A percentile compares a stretch with the other conserved stretches of the same genome.
Evolutionary conservation across 2,329 filamentous ascomycete species (phyloP).

Genomic region (Botrytis cinerea): DNA sequence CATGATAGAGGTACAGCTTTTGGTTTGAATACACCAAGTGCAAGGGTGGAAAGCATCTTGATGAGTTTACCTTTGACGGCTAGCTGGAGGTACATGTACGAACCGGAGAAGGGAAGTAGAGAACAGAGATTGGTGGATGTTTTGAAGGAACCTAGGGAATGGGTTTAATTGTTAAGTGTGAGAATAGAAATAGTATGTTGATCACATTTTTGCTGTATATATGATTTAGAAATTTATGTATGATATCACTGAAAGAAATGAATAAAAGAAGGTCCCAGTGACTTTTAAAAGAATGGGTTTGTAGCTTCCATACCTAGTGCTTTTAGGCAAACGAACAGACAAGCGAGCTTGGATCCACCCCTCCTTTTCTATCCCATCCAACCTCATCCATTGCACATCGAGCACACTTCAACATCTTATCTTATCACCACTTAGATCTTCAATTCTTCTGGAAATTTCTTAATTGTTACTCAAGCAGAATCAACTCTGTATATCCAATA

Average conservation of each 20-base stretch:
- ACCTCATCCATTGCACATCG: neutral
- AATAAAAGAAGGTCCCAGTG: neutral
- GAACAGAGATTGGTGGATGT: constrained; percentile 82
- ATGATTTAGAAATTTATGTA: constrained; percentile 21
- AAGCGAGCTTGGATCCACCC: constrained; percentile 13
- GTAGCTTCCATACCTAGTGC: neutral
- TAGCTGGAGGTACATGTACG: constrained; percentile 94
- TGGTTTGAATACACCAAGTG: constrained; percentile 87
- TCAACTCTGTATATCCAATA: neutral
- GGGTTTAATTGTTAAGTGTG: constrained; percentile 53
- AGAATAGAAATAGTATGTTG: constrained; percentile 2
- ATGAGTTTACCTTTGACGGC: constrained; percentile 96
- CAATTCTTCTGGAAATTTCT: neutral
- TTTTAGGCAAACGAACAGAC: neutral
- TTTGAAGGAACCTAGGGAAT: constrained; percentile 64
- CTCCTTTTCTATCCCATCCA: neutral
- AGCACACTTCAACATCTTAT: neutral
- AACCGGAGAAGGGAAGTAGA: constrained; percentile 70
- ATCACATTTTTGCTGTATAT: constrained; percentile 6
- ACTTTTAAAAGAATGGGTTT: neutral
- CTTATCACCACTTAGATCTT: neutral
- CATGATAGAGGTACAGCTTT: constrained; percentile 95
- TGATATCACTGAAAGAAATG: neutral
- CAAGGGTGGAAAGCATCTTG: constrained; percentile 91
- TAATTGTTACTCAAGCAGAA: neutral